Conservation (phyloP, 441 rosid species). For the Euphorbia schlechtendalii region DNA sequence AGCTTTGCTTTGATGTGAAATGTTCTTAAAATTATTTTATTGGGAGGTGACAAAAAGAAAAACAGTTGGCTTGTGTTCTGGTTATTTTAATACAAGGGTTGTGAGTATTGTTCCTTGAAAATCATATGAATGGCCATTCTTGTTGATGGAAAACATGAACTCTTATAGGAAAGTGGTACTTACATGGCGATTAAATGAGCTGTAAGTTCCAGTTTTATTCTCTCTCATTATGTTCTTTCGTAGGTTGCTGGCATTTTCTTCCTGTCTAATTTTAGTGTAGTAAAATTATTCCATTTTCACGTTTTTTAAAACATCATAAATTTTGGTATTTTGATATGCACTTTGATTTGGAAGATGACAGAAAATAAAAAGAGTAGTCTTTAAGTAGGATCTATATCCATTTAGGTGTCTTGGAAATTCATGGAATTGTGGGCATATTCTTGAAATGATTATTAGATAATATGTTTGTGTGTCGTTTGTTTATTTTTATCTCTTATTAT, state of each 20-base stretch:
- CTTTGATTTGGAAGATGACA: no score
- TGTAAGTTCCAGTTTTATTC: background rate
- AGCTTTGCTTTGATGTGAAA: background rate
- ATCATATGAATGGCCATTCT: slow-evolving; percentile 41
- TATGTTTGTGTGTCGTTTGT: background rate
- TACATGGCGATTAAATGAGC: slow-evolving; percentile 30
- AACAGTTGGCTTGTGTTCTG: no score
- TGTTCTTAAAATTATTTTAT: background rate
- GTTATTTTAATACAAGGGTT: no score
- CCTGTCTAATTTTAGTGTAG: no score
- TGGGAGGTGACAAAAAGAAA: background rate
- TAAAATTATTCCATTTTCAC: background rate
- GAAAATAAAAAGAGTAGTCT: background rate
- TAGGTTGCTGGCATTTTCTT: background rate
- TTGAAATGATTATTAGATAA: slow-evolving; percentile 1
- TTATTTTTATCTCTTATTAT: background rate
- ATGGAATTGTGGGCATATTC: background rate
- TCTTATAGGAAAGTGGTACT: slow-evolving; percentile 76
- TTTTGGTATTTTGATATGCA: background rate
- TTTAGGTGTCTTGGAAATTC: background rate
- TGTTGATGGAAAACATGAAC: slow-evolving; percentile 77
- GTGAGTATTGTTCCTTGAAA: no score
- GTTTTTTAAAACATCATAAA: background rate
- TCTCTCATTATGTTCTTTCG: background rate
- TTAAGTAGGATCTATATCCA: background rate